Conservation (phyloP, 1,284 basidiomycete species). For the Tetrapyrgos nigripes region DNA sequence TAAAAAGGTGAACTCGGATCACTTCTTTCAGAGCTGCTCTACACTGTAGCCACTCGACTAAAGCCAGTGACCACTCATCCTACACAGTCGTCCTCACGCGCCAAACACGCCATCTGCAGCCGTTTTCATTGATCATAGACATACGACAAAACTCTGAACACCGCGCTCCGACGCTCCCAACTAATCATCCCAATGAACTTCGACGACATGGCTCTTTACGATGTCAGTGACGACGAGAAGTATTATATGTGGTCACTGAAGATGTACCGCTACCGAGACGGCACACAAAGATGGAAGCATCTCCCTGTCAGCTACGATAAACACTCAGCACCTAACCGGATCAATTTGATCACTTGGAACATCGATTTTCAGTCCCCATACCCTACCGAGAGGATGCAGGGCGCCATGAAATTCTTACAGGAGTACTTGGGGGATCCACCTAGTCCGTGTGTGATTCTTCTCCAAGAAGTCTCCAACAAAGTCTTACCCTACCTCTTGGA, state of each 20-base stretch:
- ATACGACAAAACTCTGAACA: too few species aligned
- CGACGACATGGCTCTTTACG: too few species aligned
- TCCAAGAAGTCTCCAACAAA: slow-evolving; percentile 64
- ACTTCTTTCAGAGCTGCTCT: too few species aligned
- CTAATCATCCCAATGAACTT: too few species aligned
- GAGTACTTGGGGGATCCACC: slow-evolving; percentile 54
- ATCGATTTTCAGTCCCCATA: slow-evolving; percentile 53
- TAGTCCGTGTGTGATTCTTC: slow-evolving; percentile 61
- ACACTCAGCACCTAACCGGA: slow-evolving; percentile 42
- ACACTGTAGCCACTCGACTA: too few species aligned
- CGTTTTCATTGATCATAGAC: too few species aligned
- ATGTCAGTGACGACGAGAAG: too few species aligned
- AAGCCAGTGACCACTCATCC: too few species aligned
- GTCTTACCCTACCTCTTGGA: slow-evolving; percentile 55
- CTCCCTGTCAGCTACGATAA: slow-evolving; percentile 19
- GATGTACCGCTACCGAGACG: slow-evolving; percentile 41
- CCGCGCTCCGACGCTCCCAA: too few species aligned
- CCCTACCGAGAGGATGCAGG: slow-evolving; percentile 47
- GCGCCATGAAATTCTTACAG: slow-evolving; percentile 60
- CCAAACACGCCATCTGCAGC: too few species aligned
- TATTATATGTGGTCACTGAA: slow-evolving; percentile 19
- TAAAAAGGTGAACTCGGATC: too few species aligned
- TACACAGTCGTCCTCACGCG: too few species aligned
- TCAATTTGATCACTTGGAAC: slow-evolving; percentile 73
- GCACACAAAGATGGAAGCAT: slow-evolving; percentile 47